Evolutionary conservation across 1,139 yeast species (phyloP).

Genomic region (Candida pseudoviswanathii): DNA sequence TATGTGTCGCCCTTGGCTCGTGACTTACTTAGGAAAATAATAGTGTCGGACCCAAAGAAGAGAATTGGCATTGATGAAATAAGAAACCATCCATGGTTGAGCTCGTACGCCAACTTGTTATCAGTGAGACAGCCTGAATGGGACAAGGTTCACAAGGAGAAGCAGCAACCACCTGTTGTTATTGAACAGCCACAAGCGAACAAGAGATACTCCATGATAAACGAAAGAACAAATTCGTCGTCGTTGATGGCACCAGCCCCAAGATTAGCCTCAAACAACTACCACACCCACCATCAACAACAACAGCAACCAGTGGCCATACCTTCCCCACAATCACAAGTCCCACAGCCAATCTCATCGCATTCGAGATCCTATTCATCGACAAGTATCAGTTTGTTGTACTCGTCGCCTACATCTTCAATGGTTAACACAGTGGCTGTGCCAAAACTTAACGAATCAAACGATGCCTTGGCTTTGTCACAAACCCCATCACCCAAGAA

Average conservation of each 20-base stretch:
- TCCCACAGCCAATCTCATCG: constrained; percentile 12
- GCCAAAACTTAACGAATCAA: constrained; percentile 17
- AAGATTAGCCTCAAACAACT: constrained; percentile 1
- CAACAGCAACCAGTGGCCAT: constrained; percentile 23
- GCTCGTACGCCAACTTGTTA: constrained; percentile 77
- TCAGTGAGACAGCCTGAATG: constrained; percentile 87
- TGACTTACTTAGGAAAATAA: constrained; percentile 80
- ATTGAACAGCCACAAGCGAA: constrained; percentile 17
- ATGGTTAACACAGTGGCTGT: constrained; percentile 49
- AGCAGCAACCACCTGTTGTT: constrained; percentile 20
- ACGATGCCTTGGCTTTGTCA: constrained; percentile 11
- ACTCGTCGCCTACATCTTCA: constrained; percentile 53
- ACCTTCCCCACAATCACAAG: constrained; percentile 29
- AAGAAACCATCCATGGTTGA: constrained; percentile 83
- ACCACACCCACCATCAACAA: constrained; percentile 8
- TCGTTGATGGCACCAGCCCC: constrained; percentile 29
- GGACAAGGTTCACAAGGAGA: constrained; percentile 61
- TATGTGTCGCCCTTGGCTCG: constrained; percentile 90
- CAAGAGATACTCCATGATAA: constrained; percentile 50
- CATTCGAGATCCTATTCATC: constrained; percentile 49
- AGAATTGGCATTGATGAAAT: constrained; percentile 72
- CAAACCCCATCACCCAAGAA: constrained; percentile 20
- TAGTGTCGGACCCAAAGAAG: constrained; percentile 82
- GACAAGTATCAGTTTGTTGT: constrained; percentile 41
- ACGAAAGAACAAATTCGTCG: constrained; percentile 44